Conservation (phyloP, 2,329 filamentous ascomycete genomes). For the Talaromyces albobiverticillius region DNA sequence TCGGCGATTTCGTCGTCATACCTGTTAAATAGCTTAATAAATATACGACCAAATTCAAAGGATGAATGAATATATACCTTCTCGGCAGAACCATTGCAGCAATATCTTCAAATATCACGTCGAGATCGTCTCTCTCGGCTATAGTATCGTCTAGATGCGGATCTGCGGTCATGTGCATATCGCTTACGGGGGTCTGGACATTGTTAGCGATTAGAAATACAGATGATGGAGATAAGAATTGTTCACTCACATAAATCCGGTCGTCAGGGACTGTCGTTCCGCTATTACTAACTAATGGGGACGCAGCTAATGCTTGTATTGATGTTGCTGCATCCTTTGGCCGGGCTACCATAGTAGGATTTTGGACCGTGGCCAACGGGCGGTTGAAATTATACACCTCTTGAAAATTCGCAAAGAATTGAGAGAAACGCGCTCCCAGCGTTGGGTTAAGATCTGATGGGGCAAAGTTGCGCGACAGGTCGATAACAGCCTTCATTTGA, state of each 20-base stretch:
- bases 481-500: slow-evolving; percentile 9
- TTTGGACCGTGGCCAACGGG: neutral
- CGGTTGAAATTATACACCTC: neutral
- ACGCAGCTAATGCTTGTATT: neutral
- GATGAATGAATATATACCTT: slow-evolving; percentile 6
- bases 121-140: slow-evolving; percentile 9
- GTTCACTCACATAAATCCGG: slow-evolving; percentile 2
- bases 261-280: neutral
- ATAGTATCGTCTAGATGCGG: neutral
- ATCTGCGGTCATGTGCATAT: neutral
- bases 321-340: neutral
- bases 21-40: slow-evolving; percentile 1
- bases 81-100: slow-evolving; percentile 12
- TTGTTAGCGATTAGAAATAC: neutral
- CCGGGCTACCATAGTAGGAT: neutral
- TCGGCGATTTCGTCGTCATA: slow-evolving; percentile 12
- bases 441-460: slow-evolving; percentile 1
- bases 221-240: neutral
- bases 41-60: neutral
- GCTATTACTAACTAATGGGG: neutral
- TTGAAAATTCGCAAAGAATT: neutral
- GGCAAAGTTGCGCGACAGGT: neutral
- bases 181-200: neutral
- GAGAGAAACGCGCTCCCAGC: slow-evolving; percentile 7
- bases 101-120: slow-evolving; percentile 14